These are phyloP conservation scores for Calocybe gangraenosa DNA, from an alignment of 768 basidiomycete species.

Conservation along the genomic window DNA sequence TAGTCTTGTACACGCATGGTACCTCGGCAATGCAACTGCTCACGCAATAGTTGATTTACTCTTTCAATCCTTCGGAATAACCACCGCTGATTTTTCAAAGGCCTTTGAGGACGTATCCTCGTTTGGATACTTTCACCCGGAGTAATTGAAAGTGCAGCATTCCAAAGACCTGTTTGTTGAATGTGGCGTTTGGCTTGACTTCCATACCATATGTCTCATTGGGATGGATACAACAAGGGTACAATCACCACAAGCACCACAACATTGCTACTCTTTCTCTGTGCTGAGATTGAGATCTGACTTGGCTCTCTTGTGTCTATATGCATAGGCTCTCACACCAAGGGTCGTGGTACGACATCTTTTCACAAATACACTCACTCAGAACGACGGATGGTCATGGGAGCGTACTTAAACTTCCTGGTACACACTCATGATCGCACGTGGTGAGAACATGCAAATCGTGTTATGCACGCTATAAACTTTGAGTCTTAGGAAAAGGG, in stretches of 20 bases:
- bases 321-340: too few relatives aligned
- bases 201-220: constrained; percentile 5
- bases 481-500: too few relatives aligned
- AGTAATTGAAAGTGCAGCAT: constrained; percentile 63
- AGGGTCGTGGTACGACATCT: too few relatives aligned
- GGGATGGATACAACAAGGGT: constrained; percentile 46
- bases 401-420: too few relatives aligned
- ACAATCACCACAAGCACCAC: constrained; percentile 71
- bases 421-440: too few relatives aligned
- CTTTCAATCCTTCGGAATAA: constrained; percentile 72
- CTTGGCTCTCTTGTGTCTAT: too few relatives aligned
- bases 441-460: too few relatives aligned
- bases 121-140: constrained; percentile 64
- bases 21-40: constrained; percentile 79
- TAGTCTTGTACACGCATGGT: constrained; percentile 78
- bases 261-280: constrained; percentile 60
- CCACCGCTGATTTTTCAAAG: constrained; percentile 79
- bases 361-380: too few relatives aligned
- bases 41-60: constrained; percentile 80
- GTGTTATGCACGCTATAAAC: too few relatives aligned
- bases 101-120: constrained; percentile 69
- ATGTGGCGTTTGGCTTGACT: constrained; percentile 1
- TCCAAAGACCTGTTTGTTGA: constrained; percentile 70
- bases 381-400: too few relatives aligned
- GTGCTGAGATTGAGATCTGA: too few relatives aligned